Evolutionary conservation across 352 stramenopile genomes (phyloP), one percentile per base, ranked within the genome.

Genomic region (Globisporangium heterothallicum): DNA sequence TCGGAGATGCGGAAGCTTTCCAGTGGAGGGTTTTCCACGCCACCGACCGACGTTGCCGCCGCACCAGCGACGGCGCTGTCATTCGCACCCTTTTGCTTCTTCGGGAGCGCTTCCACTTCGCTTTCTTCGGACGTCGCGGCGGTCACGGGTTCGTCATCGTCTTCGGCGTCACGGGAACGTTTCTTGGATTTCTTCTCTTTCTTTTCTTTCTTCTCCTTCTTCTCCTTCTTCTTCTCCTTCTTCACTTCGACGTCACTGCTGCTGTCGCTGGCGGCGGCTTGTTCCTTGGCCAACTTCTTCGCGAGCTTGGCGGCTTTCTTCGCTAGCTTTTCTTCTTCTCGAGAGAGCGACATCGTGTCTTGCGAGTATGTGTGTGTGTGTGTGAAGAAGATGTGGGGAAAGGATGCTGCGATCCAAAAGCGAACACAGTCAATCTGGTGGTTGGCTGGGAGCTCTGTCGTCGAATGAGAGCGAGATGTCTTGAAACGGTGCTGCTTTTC

Each of bases 141-240:
- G 30, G 65, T 66, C 18, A 61, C 59, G 14, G 78, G 48, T 19
- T 59, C 56, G 26, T 64, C 40, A 8, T 64, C 59, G 4, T 65
- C 51, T 6, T 78, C 52, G 0, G 62, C 50, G 5, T 87, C 71
- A 13, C 74, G 78, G 25, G 53, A 64, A 41, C 78, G 78, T 59
- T 89, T 89, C 63, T 92, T 89, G 45, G 59, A 64, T 64, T 86
- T 87, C 55, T 88, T 87, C n/a, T 78, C 56, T 52, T 84, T 79
- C 53, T 86, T 88, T 9, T 80, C 58, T 44, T 78, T 76, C 56
- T 83, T 80, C 2, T 68, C 52, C 19, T 78, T 79, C 61, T 84
- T 76, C 14, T 74, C 64, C 58, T 79, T 74, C 54, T 74, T 76
- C 63, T 81, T 72, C 21, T 56, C 51, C 22, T 65, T 47, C 52